phyloP scores from a whole-genome alignment of 805 yeast genomes.

The Lipomyces sp. region DNA sequence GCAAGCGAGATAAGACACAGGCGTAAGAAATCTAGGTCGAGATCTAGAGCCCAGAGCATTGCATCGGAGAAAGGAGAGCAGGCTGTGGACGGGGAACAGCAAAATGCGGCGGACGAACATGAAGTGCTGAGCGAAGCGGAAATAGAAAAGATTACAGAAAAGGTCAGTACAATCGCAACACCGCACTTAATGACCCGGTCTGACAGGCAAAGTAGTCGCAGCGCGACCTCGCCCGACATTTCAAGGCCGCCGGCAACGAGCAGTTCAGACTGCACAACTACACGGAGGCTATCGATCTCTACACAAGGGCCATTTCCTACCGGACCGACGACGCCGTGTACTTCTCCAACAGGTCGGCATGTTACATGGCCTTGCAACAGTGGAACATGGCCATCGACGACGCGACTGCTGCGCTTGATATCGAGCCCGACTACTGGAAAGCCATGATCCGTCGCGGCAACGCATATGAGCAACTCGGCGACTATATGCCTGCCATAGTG shows the following conservation, averaged over 20 bases:
- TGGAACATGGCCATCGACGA: slow-evolving; percentile 82
- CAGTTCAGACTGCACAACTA: slow-evolving; percentile 66
- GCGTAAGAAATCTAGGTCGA: too few species aligned
- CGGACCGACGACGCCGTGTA: slow-evolving; percentile 74
- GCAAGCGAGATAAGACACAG: too few species aligned
- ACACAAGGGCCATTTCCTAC: slow-evolving; percentile 66
- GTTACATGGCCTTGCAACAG: slow-evolving; percentile 76
- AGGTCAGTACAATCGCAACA: too few species aligned
- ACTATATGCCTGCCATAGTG: slow-evolving; percentile 78
- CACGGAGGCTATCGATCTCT: slow-evolving; percentile 69
- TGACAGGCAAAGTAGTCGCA: slow-evolving; percentile 30
- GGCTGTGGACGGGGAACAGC: too few species aligned
- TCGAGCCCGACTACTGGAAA: slow-evolving; percentile 87
- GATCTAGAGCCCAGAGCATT: too few species aligned
- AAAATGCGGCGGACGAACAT: too few species aligned
- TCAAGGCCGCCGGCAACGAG: slow-evolving; percentile 86
- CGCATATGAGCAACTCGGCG: slow-evolving; percentile 77
- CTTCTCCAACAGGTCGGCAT: slow-evolving; percentile 94
- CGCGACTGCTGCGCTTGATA: slow-evolving; percentile 76
- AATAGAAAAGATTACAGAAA: too few species aligned
- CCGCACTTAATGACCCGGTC: too few species aligned
- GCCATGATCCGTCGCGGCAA: slow-evolving; percentile 90
- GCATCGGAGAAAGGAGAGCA: too few species aligned
- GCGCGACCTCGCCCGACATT: slow-evolving; percentile 57
- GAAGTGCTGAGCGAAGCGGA: too few species aligned